Evolutionary conservation across 805 yeast species (phyloP), one percentile per base, ranked within the genome.

Genomic region (Cephaloascus albidus): DNA sequence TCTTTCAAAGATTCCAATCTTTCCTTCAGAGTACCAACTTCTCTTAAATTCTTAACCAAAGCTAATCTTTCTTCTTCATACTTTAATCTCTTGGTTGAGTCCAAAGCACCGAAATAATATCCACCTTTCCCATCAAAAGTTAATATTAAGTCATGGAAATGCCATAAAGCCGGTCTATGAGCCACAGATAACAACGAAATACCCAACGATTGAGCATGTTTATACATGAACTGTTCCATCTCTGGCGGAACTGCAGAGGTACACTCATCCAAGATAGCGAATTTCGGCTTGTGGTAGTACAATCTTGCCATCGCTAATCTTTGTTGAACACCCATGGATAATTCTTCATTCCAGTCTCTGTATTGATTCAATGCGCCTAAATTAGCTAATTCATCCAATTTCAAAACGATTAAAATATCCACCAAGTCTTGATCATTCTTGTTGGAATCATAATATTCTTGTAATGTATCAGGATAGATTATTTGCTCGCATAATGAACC

Each of bases 241-340:
- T 83, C 85, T 10, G 93, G 85, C 0, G 96, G 81, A 2, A 89
- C 95, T 1, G 95, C 90, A 3, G 96, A 86, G 1, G 97, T 89
- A 59, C 96, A 89, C 64, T 89, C 97, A 61, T 89, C 97, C 46
- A 89, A 66, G 19, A 89, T 95, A 0, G 97, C 97, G 68, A 88
- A 89, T 57, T 78, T 83, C 2, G 97, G 97, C 51, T 74, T 72
- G 58, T 89, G 96, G 55, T 88, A 89, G 54, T 85, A 89, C 59
- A 89, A 69, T 51, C 97, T 73, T 2, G 95, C 96, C 84, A 90
- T 81, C 12, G 96, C 96, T 46, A 89, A 69, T 49, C 96, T 68
- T 57, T 89, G 97, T 58, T 89, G 96, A 18, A 89, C 94, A 20
- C 97, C 97, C 46, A 81, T 79, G 2, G 94, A 82, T 44, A 89